phyloP scores from a whole-genome alignment of 768 basidiomycete species.

The Mycena epipterygia region DNA sequence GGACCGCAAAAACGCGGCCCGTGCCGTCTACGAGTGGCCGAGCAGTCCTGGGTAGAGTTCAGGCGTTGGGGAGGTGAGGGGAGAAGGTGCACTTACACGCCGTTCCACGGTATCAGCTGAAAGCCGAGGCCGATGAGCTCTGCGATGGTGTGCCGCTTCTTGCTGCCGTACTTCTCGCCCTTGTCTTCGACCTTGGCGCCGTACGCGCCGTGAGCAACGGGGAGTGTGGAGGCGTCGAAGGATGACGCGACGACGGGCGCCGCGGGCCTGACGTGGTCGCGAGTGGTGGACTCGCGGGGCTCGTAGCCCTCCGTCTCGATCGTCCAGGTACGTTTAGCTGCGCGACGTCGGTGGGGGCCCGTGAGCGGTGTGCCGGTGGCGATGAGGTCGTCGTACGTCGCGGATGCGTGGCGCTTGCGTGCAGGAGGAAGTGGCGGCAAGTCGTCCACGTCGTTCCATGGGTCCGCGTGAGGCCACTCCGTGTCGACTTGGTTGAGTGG shows the following conservation, averaged over 20 bases:
- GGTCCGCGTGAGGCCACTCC: neutral
- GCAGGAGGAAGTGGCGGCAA: neutral
- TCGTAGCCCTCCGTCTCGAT: neutral
- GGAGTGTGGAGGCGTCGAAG: no score
- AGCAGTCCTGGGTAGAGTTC: neutral
- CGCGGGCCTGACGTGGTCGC: neutral
- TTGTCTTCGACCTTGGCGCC: neutral
- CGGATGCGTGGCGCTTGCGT: neutral
- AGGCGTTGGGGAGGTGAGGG: neutral
- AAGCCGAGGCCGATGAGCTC: neutral
- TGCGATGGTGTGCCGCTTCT: neutral
- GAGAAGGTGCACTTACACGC: neutral
- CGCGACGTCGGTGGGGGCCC: neutral
- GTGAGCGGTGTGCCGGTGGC: neutral
- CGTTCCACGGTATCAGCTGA: slow-evolving; percentile 1
- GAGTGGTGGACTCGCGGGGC: neutral
- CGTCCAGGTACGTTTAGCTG: neutral
- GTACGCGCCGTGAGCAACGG: neutral
- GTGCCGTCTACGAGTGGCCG: neutral
- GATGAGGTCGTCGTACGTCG: neutral
- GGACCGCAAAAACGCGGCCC: neutral
- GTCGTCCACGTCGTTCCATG: neutral
- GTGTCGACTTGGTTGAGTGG: neutral
- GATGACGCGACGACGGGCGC: neutral
- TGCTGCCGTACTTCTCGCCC: neutral